These are phyloP conservation scores for Boletus bicolor DNA, from an alignment of 768 basidiomycete genomes.

Conservation along the genomic window DNA sequence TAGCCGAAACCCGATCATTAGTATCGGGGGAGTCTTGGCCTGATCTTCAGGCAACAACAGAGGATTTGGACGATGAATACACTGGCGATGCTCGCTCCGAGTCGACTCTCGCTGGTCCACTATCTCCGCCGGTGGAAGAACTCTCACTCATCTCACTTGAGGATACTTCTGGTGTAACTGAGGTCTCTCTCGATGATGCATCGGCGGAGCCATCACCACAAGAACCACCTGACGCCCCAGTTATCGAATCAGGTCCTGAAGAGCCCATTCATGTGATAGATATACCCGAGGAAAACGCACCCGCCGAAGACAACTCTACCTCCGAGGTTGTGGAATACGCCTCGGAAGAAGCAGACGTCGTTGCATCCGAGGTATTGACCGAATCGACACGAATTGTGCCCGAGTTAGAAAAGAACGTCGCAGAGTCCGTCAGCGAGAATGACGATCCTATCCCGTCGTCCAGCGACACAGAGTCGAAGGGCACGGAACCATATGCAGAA, in stretches of 20 bases:
- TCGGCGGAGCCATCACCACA: not conserved
- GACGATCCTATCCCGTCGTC: not conserved
- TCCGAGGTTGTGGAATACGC: constrained; percentile 3
- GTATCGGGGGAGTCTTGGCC: constrained; percentile 8
- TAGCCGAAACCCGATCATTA: constrained; percentile 11
- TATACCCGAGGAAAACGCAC: not conserved
- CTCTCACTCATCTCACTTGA: constrained; percentile 27
- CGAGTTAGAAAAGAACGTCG: not conserved
- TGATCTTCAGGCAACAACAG: constrained; percentile 12
- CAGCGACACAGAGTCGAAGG: not conserved
- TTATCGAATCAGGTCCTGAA: constrained; percentile 11
- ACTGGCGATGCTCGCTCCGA: constrained; percentile 23
- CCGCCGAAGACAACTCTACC: not conserved
- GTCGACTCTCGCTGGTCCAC: constrained; percentile 8
- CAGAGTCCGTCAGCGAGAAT: constrained; percentile 8
- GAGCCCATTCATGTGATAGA: not conserved
- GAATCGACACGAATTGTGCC: constrained; percentile 6
- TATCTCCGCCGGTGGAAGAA: constrained; percentile 30
- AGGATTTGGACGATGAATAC: constrained; percentile 26
- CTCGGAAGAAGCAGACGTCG: constrained; percentile 6
- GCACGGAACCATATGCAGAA: constrained; percentile 4
- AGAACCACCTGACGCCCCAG: not conserved
- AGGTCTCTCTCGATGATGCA: not conserved
- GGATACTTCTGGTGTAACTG: constrained; percentile 7
- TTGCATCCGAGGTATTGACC: not conserved